A percentile compares a stretch with the other conserved stretches of the same genome.
Evolutionary conservation across 2,329 filamentous ascomycete genomes (phyloP).

Genomic region (Arthrobotrys megalospora): DNA sequence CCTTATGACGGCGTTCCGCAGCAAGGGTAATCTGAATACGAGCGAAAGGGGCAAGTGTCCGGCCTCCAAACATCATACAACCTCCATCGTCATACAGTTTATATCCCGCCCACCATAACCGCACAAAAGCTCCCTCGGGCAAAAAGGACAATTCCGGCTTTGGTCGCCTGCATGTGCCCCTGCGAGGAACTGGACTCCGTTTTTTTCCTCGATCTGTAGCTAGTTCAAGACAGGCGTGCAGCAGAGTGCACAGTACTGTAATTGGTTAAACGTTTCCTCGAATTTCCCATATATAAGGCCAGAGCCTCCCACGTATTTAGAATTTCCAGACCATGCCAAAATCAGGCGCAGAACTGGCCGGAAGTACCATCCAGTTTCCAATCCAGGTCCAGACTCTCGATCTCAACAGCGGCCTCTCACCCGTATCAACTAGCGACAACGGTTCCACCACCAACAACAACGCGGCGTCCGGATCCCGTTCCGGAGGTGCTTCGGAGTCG

Average conservation of each 20-base stretch:
- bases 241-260: constrained; percentile 1
- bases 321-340: constrained; percentile 29
- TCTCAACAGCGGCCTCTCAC: constrained; percentile 5
- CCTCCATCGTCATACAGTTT: constrained; percentile 24
- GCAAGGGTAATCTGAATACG: constrained; percentile 51
- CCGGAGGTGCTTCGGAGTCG: constrained; percentile 10
- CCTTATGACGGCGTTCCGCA: constrained; percentile 21
- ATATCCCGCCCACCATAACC: constrained; percentile 6
- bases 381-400: constrained; percentile 39
- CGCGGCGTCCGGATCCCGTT: constrained; percentile 4
- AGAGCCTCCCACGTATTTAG: background rate
- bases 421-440: constrained; percentile 2
- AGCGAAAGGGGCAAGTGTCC: constrained; percentile 56
- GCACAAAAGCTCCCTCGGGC: background rate
- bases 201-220: constrained; percentile 12
- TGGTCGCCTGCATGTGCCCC: constrained; percentile 29
- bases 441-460: background rate
- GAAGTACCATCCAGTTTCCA: constrained; percentile 28
- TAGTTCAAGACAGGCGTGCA: background rate
- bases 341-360: constrained; percentile 21
- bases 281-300: constrained; percentile 17
- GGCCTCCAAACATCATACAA: constrained; percentile 42
- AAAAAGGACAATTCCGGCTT: constrained; percentile 19
- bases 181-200: background rate
- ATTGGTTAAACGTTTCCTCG: background rate